Base-by-base conservation (phyloP, 352 stramenopile genomes). In the Bremia lactucae region DNA sequence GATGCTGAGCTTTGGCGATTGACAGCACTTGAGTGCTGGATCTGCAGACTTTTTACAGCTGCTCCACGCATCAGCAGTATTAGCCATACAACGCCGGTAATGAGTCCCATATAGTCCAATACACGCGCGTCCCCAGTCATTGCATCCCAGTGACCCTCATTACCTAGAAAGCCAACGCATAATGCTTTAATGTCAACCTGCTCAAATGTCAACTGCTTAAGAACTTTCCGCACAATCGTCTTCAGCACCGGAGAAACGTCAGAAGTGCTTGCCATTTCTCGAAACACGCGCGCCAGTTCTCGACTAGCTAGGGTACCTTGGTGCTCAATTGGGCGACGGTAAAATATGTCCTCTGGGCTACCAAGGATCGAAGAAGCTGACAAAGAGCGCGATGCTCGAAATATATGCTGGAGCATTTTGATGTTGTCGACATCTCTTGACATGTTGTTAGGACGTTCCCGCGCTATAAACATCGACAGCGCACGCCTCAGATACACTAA, bases 331-430 rank as follows among this genome's bases (percentile, higher is more conserved):
- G 71, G 69, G 5, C 42, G 52, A 28, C 63, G 68, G 41, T 82
- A 84, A 46, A 89, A 86, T 11, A 57, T 25, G 25, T 89, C 73
- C 33, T 89, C 70, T 3, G 58, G 34, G 24, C 55, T 62, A 8
- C 59, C 59, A 2, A 68, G 42, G 35, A 68, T 59, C 4, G 46
- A 61, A 7, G 48, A 55, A n/a, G 45, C 31, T 22, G 50, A 59
- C 22, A 42, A 34, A 14, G 55, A 60, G 11, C 75, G 68, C 0
- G 69, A 76, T 2, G 80, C 74, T 13, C 75, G 68, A 34, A 93
- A 89, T 19, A 93, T 88, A 31, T 90, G 80, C 52, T 89, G 80
- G 7, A 93, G 65, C 63, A 93, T 87, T 49, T 93, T 93, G 45
- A 93, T 85, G 49, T 93, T 93, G 63, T 93, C 80, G 3, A 90